Evolutionary conservation across 495 filamentous ascomycete genomes (phyloP).

Genomic region (Daldinia childiae): DNA sequence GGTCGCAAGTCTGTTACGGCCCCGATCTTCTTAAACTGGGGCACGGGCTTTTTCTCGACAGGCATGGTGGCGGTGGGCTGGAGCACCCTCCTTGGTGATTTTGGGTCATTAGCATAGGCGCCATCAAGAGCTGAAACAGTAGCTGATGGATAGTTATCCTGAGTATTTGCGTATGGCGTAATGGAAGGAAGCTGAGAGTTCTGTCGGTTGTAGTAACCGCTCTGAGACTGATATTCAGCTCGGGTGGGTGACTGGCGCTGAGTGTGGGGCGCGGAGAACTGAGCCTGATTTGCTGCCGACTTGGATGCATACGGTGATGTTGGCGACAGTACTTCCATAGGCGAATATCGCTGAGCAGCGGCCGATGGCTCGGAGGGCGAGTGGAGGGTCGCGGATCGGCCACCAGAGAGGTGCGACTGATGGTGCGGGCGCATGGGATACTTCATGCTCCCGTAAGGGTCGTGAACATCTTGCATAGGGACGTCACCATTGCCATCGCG

Average conservation of each 20-base stretch:
- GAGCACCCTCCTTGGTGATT: slow-evolving; percentile 70
- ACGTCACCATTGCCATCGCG: slow-evolving; percentile 85
- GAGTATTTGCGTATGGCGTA: slow-evolving; percentile 68
- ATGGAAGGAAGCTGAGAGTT: slow-evolving; percentile 74
- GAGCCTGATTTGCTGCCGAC: slow-evolving; percentile 49
- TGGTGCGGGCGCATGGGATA: slow-evolving; percentile 79
- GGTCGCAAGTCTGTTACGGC: slow-evolving; percentile 79
- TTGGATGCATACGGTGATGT: slow-evolving; percentile 62
- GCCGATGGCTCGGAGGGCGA: slow-evolving; percentile 78
- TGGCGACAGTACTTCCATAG: slow-evolving; percentile 81
- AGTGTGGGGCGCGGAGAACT: slow-evolving; percentile 52
- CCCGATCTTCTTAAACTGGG: slow-evolving; percentile 83
- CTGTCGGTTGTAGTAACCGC: slow-evolving; percentile 61
- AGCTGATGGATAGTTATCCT: slow-evolving; percentile 71
- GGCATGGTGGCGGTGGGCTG: slow-evolving; percentile 56
- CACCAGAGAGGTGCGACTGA: slow-evolving; percentile 63
- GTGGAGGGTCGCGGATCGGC: slow-evolving; percentile 60
- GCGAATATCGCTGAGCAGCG: slow-evolving; percentile 91
- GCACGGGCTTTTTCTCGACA: slow-evolving; percentile 75
- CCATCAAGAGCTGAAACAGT: slow-evolving; percentile 74
- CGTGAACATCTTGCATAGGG: slow-evolving; percentile 87
- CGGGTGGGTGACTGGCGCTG: slow-evolving; percentile 63
- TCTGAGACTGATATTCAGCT: slow-evolving; percentile 58
- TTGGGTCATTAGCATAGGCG: slow-evolving; percentile 75
- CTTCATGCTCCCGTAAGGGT: slow-evolving; percentile 82